phyloP scores from a whole-genome alignment of 1,139 yeast genomes.

The Saccharomyces hybrid region DNA sequence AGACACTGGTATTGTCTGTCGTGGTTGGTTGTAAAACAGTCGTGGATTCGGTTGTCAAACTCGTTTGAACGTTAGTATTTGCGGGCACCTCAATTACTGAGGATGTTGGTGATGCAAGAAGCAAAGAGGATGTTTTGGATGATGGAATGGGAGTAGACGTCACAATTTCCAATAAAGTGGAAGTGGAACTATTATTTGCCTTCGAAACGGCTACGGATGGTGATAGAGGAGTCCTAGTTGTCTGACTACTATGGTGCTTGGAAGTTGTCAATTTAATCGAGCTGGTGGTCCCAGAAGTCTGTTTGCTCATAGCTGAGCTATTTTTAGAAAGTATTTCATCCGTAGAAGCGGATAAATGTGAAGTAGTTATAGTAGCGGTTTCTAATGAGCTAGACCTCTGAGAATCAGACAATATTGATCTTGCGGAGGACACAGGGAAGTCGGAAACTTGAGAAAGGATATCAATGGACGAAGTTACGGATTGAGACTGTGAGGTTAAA shows the following conservation, averaged over 20 bases:
- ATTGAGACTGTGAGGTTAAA: neutral
- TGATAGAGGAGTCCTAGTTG: neutral
- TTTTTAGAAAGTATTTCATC: neutral
- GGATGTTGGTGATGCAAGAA: neutral
- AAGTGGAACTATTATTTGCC: neutral
- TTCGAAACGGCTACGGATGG: neutral
- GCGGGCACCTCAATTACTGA: neutral
- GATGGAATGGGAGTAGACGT: neutral
- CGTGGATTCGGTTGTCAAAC: neutral
- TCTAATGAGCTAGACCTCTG: neutral
- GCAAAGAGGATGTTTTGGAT: neutral
- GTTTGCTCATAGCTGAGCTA: neutral
- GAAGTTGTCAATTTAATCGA: neutral
- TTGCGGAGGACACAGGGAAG: neutral
- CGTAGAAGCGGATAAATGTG: neutral
- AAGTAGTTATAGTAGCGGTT: neutral
- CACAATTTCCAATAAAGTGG: neutral
- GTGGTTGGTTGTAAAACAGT: conserved; percentile 6
- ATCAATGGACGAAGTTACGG: neutral
- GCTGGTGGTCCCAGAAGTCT: neutral
- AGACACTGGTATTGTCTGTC: conserved; percentile 5
- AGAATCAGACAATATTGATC: neutral
- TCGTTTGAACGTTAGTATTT: neutral
- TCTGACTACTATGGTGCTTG: neutral
- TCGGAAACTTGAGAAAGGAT: neutral